Evolutionary conservation across 495 filamentous ascomycete species (phyloP).

Genomic region (Parathielavia hyrcaniae): DNA sequence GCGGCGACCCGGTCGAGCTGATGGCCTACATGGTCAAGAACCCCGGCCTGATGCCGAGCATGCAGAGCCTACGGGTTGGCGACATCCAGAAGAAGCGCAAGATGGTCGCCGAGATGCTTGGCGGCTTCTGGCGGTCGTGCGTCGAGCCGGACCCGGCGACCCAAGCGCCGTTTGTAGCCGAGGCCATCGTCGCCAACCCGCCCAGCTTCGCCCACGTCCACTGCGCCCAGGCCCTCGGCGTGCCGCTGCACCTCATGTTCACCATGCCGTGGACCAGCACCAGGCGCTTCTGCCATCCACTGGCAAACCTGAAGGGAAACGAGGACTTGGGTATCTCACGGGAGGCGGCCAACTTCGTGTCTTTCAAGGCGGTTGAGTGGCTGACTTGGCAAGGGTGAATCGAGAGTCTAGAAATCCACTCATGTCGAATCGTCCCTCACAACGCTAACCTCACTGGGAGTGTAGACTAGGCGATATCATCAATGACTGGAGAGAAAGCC

Average conservation of each 20-base stretch:
- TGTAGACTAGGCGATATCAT: constrained; percentile 52
- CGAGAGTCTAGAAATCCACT: neutral
- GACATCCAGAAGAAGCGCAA: constrained; percentile 54
- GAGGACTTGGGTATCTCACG: constrained; percentile 35
- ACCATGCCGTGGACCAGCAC: constrained; percentile 57
- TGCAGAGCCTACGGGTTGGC: constrained; percentile 56
- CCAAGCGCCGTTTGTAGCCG: constrained; percentile 51
- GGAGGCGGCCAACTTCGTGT: constrained; percentile 58
- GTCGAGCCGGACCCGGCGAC: constrained; percentile 43
- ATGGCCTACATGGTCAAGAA: constrained; percentile 82
- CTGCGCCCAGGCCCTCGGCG: constrained; percentile 55
- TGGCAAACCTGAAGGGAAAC: constrained; percentile 57
- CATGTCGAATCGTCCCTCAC: neutral
- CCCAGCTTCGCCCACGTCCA: constrained; percentile 60
- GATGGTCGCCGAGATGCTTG: constrained; percentile 56
- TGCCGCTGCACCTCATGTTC: constrained; percentile 63
- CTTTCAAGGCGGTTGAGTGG: constrained; percentile 63
- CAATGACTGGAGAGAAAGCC: constrained; percentile 51
- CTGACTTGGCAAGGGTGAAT: constrained; percentile 51
- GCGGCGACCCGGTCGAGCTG: constrained; percentile 62
- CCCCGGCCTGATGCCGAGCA: constrained; percentile 59
- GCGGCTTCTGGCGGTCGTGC: constrained; percentile 55
- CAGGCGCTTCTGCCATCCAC: constrained; percentile 58
- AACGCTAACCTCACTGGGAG: too few relatives aligned
- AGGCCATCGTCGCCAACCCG: constrained; percentile 62